phyloP scores from a whole-genome alignment of 345 rosid genomes.

The Hirschfeldia incana region DNA sequence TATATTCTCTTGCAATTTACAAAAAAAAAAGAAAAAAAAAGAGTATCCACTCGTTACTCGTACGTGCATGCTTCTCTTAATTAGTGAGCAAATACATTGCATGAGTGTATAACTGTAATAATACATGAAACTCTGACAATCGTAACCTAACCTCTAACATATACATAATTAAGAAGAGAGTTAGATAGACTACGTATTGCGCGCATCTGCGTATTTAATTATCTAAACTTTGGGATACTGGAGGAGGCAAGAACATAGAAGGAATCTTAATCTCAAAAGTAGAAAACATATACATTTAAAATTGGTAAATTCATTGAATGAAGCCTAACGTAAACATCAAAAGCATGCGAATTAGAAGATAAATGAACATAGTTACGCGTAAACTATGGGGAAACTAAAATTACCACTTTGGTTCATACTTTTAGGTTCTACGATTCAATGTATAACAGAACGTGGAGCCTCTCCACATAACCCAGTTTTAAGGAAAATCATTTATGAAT shows the following conservation, averaged over 20 bases:
- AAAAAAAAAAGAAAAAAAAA: not conserved
- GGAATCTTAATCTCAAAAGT: slow-evolving; percentile 36
- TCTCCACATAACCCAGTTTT: slow-evolving; percentile 32
- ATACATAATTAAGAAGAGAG: slow-evolving; percentile 5
- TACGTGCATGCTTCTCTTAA: slow-evolving; percentile 30
- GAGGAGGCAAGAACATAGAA: slow-evolving; percentile 28
- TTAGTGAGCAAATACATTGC: slow-evolving; percentile 28
- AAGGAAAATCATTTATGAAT: slow-evolving; percentile 17
- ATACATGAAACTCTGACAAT: slow-evolving; percentile 27
- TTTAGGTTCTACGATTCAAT: slow-evolving; percentile 34
- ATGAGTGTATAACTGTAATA: slow-evolving; percentile 5
- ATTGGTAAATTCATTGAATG: slow-evolving; percentile 32
- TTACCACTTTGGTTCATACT: slow-evolving; percentile 34
- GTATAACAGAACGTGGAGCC: slow-evolving; percentile 39
- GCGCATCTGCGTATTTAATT: slow-evolving; percentile 10
- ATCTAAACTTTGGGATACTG: slow-evolving; percentile 24
- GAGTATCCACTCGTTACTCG: slow-evolving; percentile 29
- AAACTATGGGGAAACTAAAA: slow-evolving; percentile 25
- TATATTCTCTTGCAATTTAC: slow-evolving; percentile 22
- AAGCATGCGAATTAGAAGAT: slow-evolving; percentile 33
- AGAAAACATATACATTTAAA: not conserved
- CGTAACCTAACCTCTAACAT: not conserved
- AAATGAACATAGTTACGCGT: slow-evolving; percentile 25
- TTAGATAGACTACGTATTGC: slow-evolving; percentile 23
- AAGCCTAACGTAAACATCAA: slow-evolving; percentile 31